Evolutionary conservation across 768 basidiomycete species (phyloP), one percentile per base, ranked within the genome.

Genomic region (Trametes maxima): DNA sequence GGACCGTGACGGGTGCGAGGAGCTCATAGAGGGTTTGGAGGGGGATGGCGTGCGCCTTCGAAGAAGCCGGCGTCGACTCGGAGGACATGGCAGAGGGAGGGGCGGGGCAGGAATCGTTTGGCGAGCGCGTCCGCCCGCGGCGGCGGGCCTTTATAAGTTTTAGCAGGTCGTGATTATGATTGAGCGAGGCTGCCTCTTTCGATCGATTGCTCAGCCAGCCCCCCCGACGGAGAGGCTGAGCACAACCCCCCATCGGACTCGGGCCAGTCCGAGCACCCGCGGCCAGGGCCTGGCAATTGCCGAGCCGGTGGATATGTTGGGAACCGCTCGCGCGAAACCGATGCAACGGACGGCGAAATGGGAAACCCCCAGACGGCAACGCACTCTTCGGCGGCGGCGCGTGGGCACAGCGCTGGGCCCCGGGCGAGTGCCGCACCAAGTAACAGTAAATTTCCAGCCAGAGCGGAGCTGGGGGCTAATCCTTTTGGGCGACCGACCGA

Each of bases 1-100:
- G 75, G 60, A 85, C 69, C 37, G 85, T 84, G 65, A 89, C 78
- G 49, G 84, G 83, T 22, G 75, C 72, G 36, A 93, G 80, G 5
- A 81, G 79, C 25, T 72, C 70, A 69, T 83, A 83, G 39, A 92
- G 82, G 21, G 76, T 70, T 21, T 75, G 65, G 47, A 81, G 73
- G 57, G 85, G 73, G 45, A 83, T 75, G 54, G 75, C 69, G 58
- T 74, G 68, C 56, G 76, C 76, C 21, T 73, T 65, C 14, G 57
- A 12, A 8, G 61, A 42, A 37, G 44, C 48, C 46, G 59, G 55
- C 44, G 55, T 45, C 46, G 64, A 37, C n/a, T 28, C n/a, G 60
- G 49, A 49, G 47, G 53, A 43, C 47, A 49, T 64, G 66, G 54
- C 51, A 54, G 37, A 46, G 52, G 22, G 22, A 24, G 17, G 17